Conservation (phyloP, 345 rosid genomes). For the Hibiscus mutabilis region DNA sequence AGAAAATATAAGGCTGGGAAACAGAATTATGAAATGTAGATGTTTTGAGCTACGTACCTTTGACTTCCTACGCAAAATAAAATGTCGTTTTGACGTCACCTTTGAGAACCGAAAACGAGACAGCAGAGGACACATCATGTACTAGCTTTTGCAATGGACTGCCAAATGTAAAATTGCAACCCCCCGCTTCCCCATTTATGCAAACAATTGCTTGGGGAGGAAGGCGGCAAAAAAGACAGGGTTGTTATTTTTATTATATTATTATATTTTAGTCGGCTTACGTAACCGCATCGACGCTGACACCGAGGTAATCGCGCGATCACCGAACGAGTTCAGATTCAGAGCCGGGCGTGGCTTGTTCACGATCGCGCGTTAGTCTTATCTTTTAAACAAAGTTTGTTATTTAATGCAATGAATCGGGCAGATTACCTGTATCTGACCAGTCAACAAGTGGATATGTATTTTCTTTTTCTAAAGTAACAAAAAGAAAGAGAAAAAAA, state of each 20-base stretch:
- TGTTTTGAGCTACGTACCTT: background rate
- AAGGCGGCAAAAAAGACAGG: background rate
- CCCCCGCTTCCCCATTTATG: background rate
- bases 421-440: background rate
- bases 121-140: background rate
- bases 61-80: background rate
- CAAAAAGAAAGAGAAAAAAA: background rate
- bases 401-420: background rate
- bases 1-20: background rate
- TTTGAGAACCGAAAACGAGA: background rate
- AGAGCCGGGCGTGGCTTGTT: background rate
- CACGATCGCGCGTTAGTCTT: background rate
- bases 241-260: background rate
- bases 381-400: background rate
- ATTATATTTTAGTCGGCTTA: background rate
- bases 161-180: background rate
- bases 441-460: background rate
- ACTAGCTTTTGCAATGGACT: background rate
- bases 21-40: background rate
- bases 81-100: background rate
- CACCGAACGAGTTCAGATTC: background rate
- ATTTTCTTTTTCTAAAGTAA: background rate
- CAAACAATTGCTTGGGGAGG: no score
- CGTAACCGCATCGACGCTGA: background rate
- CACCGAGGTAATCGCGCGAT: background rate